Base-by-base conservation (phyloP, 2,329 filamentous ascomycete genomes). In the Colletotrichum sp. region DNA sequence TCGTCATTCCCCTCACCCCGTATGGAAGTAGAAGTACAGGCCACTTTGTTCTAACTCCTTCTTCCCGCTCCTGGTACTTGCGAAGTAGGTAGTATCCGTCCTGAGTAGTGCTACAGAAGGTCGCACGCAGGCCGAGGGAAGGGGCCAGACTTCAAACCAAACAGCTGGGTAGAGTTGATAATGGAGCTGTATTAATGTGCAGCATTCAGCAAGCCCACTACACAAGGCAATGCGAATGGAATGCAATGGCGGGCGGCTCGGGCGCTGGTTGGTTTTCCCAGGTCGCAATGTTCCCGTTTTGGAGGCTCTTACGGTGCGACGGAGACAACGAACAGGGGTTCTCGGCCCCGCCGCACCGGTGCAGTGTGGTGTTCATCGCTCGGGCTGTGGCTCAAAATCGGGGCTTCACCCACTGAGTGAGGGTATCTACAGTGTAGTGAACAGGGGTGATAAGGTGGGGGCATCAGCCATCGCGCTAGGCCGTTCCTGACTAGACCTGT, bases 111-210 rank as follows among this genome's bases (percentile, higher is more conserved):
- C 44, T 48, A 48, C 44, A 48, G 44, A 48, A 48, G 44, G 44
- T 48, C 44, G 8, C 18, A 26, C 6, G 10, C 13, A 63, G 64
- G 71, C 44, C 44, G 44, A 48, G 72, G 72, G 70, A 72, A 39
- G 13, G 67, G 74, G 55, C 73, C 48, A 70, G 71, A 80, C 78
- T 79, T 79, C 82, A 82, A 83, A 83, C 82, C 81, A 83, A 81
- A 82, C 82, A 73, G 73, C 78, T 77, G 74, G 76, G 73, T 72
- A 63, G 48, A 64, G 36, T 34, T 68, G 68, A 68, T 72, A 74
- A 74, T 65, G 63, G 69, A 63, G 68, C 67, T 70, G 63, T 78
- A 68, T 75, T 72, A 39, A 52, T 30, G 60, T 15, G 26, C 55
- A 69, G 36, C 52, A 24, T 36, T 16, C 34, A 36, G 34, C 34